Base-by-base conservation (phyloP, 768 basidiomycete genomes). In the Boletus pseudo-olivaceus region DNA sequence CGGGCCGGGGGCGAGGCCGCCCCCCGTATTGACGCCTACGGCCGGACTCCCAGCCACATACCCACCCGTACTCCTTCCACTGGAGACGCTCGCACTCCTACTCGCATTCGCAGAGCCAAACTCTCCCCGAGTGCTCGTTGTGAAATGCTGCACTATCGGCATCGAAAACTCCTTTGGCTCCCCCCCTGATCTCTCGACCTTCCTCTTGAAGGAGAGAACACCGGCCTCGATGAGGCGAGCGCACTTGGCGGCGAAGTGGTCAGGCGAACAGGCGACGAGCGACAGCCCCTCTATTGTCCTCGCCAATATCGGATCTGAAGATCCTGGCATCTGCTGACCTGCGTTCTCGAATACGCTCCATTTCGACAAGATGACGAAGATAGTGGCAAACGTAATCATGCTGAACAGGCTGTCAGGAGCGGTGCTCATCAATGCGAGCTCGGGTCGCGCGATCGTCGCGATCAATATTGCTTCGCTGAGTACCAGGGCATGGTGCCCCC, bases 301-400 rank as follows among this genome's bases (percentile, higher is more conserved):
- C 7, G 63, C 54, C 47, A 78, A 55, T 39, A 78, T 65, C 10
- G 64, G 57, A 55, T 76, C 75, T 45, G 69, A 73, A n/a, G 71
- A 70, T 7, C 73, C 75, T 0, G 70, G 67, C 34, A 78, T 61
- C 15, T 70, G 70, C 37, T 67, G 62, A 9, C 68, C 66, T 0
- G 59, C 57, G 26, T 70, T 63, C 53, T 78, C 73, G 26, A 69
- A 54, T 26, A 76, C 64, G 43, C 64, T 70, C 62, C 77, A 76
- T 60, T 78, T 80, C 39, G 72, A 69, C 11, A 75, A 64, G 47
- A 79, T 70, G 46, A 80, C 54, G 45, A 71, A 77, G 2, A 75
- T 68, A 6, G 78, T 74, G 39, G 78, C 74, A 48, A 78, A 76
- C 0, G 71, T 65, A 42, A 78, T 66, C 70, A 79, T 72, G 30